Evolutionary conservation across 805 yeast species (phyloP), one percentile per base, ranked within the genome.

Genomic region (Saturnispora dispora): DNA sequence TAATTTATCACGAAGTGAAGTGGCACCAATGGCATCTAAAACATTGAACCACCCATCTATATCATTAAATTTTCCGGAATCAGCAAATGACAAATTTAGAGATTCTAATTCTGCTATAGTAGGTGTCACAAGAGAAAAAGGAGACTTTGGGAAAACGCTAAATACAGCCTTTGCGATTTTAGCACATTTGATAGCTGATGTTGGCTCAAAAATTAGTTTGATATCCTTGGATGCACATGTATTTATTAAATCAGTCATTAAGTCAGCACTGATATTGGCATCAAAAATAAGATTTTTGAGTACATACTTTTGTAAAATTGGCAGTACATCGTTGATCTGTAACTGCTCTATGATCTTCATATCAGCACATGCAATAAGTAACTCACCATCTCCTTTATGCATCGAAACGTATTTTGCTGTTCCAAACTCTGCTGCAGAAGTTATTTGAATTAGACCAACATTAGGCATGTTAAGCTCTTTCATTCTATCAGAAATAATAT

Each of bases 351-450:
- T 69, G 9, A 83, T 77, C n/a, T 71, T 71, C 96, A 89, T 88
- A 60, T 87, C 96, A 4, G 95, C 91, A 60, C 88, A 79, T 0
- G 96, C 95, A 17, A 86, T 70, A 3, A 85, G 62, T 45, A 89
- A 70, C 3, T 75, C 82, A 1, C 96, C 96, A 9, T 55, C 45
- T 0, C 58, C 55, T 51, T 77, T 78, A 58, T 88, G 90, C 52
- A 81, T 73, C 0, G 95, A 83, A 5, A 79, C 74, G 60, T 89
- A 89, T 58, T 85, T 86, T 0, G 93, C 88, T 0, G 95, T 83
- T 9, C 63, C 59, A 13, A 56, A 50, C 11, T 52, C 46, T 2
- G 49, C 18, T 2, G 56, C 11, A 10, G 58, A 60, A 27, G 17
- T 3, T 27, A 32, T 18, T n/a, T 42, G 42, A 13, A 63, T 55